Evolutionary conservation across 2,329 filamentous ascomycete genomes (phyloP).

Genomic region (Orbilia blumenaviensis): DNA sequence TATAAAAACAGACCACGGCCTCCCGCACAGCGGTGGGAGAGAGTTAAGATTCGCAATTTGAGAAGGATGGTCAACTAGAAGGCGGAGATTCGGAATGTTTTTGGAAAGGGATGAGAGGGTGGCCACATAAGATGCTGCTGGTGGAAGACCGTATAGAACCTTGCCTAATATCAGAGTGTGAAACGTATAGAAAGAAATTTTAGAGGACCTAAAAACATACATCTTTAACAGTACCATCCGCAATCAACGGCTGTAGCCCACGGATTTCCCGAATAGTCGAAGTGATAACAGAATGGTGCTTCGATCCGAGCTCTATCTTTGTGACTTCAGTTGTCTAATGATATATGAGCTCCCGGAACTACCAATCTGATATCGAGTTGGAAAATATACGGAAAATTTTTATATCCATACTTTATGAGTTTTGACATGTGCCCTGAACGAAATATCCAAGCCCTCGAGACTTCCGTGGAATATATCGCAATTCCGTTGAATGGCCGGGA

Average conservation of each 20-base stretch:
- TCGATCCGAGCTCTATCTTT: slow-evolving; percentile 73
- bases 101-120: slow-evolving; percentile 69
- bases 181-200: slow-evolving; percentile 14
- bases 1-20: slow-evolving; percentile 70
- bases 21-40: slow-evolving; percentile 63
- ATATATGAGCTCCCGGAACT: slow-evolving; percentile 28
- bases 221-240: slow-evolving; percentile 68
- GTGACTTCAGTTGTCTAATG: slow-evolving; percentile 72
- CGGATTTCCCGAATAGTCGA: slow-evolving; percentile 81
- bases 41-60: slow-evolving; percentile 64
- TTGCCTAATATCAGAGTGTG: slow-evolving; percentile 59
- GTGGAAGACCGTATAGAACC: slow-evolving; percentile 77
- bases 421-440: slow-evolving; percentile 81
- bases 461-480: slow-evolving; percentile 77
- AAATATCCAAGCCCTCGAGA: slow-evolving; percentile 68
- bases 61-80: slow-evolving; percentile 75
- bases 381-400: not conserved
- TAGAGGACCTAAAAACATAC: slow-evolving; percentile 60
- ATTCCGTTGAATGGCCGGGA: slow-evolving; percentile 72
- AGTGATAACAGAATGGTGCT: slow-evolving; percentile 71
- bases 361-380: slow-evolving; percentile 51
- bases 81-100: slow-evolving; percentile 69
- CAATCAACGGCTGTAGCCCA: slow-evolving; percentile 69
- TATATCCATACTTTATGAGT: slow-evolving; percentile 74
- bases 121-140: slow-evolving; percentile 69